Evolutionary conservation across 2,329 filamentous ascomycete genomes (phyloP).

Genomic region (Simplicillium aogashimaense): DNA sequence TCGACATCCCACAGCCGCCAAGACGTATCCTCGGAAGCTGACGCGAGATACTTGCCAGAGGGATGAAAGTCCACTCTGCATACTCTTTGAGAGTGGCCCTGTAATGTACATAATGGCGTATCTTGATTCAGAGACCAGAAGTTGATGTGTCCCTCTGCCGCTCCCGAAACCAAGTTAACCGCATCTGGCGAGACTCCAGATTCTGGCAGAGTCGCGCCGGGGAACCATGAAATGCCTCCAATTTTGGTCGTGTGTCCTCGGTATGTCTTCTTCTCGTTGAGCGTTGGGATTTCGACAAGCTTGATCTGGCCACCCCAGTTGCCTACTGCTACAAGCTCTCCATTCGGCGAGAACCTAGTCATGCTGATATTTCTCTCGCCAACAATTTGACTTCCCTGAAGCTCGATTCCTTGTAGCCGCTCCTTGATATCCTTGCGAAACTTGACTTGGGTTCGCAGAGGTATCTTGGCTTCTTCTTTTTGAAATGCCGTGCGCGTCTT

Average conservation of each 20-base stretch:
- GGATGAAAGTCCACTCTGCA: constrained; percentile 93
- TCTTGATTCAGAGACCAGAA: constrained; percentile 86
- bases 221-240: constrained; percentile 84
- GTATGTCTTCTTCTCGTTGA: constrained; percentile 66
- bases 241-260: constrained; percentile 84
- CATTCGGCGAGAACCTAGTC: constrained; percentile 80
- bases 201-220: constrained; percentile 64
- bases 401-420: constrained; percentile 68
- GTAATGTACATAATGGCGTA: constrained; percentile 71
- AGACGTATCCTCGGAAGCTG: constrained; percentile 90
- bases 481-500: constrained; percentile 69
- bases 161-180: constrained; percentile 83
- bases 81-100: constrained; percentile 78
- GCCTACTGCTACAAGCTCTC: constrained; percentile 74
- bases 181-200: constrained; percentile 60
- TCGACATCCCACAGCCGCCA: constrained; percentile 95
- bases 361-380: constrained; percentile 88
- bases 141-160: constrained; percentile 77
- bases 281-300: constrained; percentile 70
- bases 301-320: constrained; percentile 91
- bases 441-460: constrained; percentile 81
- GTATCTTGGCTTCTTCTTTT: constrained; percentile 71
- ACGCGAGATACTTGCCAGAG: constrained; percentile 79
- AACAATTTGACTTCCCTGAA: constrained; percentile 88
- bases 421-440: constrained; percentile 87